phyloP scores from a whole-genome alignment of 2,329 filamentous ascomycete species.

The Phaeosphaeriaceae sp. region DNA sequence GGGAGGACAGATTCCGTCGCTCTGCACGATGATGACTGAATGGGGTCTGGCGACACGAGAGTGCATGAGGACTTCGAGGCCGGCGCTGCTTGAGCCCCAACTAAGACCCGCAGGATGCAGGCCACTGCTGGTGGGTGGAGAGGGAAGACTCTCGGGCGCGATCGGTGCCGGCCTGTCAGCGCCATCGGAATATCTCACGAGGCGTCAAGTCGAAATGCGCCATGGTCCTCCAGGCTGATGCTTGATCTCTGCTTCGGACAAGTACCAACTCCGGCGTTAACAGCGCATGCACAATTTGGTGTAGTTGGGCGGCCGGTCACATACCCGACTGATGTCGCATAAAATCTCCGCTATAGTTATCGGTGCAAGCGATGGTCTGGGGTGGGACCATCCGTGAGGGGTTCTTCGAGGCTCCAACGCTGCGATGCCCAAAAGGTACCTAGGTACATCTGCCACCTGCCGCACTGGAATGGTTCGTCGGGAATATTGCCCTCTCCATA shows the following conservation, averaged over 20 bases:
- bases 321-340: neutral
- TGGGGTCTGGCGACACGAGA: constrained; percentile 26
- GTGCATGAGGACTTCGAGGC: constrained; percentile 26
- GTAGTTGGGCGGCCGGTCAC: neutral
- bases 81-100: constrained; percentile 32
- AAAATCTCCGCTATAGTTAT: constrained; percentile 25
- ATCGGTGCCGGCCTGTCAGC: constrained; percentile 28
- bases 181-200: constrained; percentile 25
- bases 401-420: constrained; percentile 21
- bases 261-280: constrained; percentile 12
- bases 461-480: constrained; percentile 29
- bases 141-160: constrained; percentile 19
- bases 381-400: constrained; percentile 31
- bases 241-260: neutral
- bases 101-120: constrained; percentile 36
- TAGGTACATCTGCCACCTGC: constrained; percentile 36
- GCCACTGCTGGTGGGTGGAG: constrained; percentile 29
- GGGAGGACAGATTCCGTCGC: constrained; percentile 16
- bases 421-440: constrained; percentile 25
- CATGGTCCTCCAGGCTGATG: constrained; percentile 5
- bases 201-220: constrained; percentile 8
- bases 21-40: constrained; percentile 33
- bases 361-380: constrained; percentile 23
- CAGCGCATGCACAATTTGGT: constrained; percentile 16
- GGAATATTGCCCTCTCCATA: constrained; percentile 20